Evolutionary conservation across 108 stramenopile genomes (phyloP), one percentile per base, ranked within the genome.

Genomic region (Seminavis robusta): DNA sequence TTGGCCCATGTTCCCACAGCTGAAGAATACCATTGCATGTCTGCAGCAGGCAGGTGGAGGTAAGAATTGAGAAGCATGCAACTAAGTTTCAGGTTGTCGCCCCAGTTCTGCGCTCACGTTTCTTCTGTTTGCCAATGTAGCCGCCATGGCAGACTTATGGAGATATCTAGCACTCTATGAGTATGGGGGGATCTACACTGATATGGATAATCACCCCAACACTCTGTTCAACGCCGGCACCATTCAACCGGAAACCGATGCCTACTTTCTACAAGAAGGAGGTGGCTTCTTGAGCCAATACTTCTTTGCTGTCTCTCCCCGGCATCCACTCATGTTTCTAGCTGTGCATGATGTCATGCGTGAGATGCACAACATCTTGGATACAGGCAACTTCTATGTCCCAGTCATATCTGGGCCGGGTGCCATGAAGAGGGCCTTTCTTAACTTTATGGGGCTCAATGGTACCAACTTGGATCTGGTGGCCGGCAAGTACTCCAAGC

Each of bases 111-210:
- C n/a, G n/a, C n/a, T n/a, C n/a, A n/a, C n/a, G n/a, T n/a, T n/a
- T n/a, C n/a, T n/a, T n/a, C n/a, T n/a, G n/a, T n/a, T n/a, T n/a
- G n/a, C n/a, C n/a, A n/a, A n/a, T n/a, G n/a, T 77, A 10, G 85
- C 82, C 0, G 64, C 67, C n/a, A 64, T 70, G 37, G 66, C 81
- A 1, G 87, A 88, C 39, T 48, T 86, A 11, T 85, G 79, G 79
- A 40, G 83, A 47, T 65, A 34, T 11, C 39, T 85, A 3, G 62
- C 75, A 19, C 52, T 80, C 4, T 79, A 59, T 47, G 67, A 67
- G 55, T 84, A 80, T 42, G 84, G 84, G n/a, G 84, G 80, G 1
- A 73, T 86, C 1, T 86, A 81, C 60, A 56, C 59, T 17, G 82
- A 88, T 43, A 74, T 86, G 29, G 84, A 81, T 39, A 71, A 65